Conservation (phyloP, 1,139 yeast species). For the Saccharomycopsis hybrid region DNA sequence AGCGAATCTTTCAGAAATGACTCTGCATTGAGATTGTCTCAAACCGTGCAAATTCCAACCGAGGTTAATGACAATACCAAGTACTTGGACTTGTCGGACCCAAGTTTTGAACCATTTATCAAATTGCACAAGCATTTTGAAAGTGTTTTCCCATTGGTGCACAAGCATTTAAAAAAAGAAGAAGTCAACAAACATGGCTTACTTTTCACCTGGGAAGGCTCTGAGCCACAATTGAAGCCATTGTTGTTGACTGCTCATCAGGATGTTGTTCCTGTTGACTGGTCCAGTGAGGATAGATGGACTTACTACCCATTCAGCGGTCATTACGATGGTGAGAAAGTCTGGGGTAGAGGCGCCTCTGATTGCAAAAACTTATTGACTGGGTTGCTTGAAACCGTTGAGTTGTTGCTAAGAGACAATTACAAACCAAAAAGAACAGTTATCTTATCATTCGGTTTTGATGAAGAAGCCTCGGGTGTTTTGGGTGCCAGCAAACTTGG, state of each 20-base stretch:
- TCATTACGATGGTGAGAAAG: conserved; percentile 49
- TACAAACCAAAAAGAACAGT: conserved; percentile 51
- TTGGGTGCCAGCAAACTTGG: conserved; percentile 49
- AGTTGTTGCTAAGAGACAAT: conserved; percentile 33
- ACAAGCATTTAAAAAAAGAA: conserved; percentile 42
- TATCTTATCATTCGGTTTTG: conserved; percentile 62
- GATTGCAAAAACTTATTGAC: conserved; percentile 59
- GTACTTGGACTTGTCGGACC: conserved; percentile 15
- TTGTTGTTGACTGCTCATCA: conserved; percentile 69
- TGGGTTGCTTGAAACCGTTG: conserved; percentile 54
- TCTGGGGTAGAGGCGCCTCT: conserved; percentile 62
- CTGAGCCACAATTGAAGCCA: conserved; percentile 50
- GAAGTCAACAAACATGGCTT: conserved; percentile 62
- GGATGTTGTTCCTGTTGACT: conserved; percentile 78
- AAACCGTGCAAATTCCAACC: conserved; percentile 57
- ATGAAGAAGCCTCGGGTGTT: conserved; percentile 64
- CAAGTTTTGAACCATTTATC: conserved; percentile 32
- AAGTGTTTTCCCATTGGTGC: conserved; percentile 53
- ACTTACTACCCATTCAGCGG: conserved; percentile 65
- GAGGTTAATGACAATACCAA: conserved; percentile 47
- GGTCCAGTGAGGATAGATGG: conserved; percentile 54
- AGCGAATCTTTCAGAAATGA: conserved; percentile 36
- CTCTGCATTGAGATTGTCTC: conserved; percentile 41
- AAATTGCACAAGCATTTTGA: conserved; percentile 50
- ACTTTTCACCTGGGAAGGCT: conserved; percentile 62